A percentile compares a stretch with the other conserved stretches of the same genome.
phyloP scores from a whole-genome alignment of 108 stramenopile species.

The Cylindrotheca closterium region DNA sequence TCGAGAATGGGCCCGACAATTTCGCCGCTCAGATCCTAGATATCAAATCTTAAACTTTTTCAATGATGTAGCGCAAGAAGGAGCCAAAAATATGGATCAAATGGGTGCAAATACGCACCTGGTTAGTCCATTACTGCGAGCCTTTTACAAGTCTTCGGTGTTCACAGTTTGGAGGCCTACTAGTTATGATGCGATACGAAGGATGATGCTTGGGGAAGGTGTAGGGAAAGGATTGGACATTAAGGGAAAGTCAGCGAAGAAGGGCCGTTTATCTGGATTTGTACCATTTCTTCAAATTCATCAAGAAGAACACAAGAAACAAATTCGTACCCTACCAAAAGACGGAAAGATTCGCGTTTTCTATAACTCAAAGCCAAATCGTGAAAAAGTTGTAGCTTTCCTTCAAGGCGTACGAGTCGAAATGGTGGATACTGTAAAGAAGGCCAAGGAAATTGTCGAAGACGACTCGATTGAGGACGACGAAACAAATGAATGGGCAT shows the following conservation, averaged over 20 bases:
- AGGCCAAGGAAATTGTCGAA: neutral
- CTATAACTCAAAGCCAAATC: neutral
- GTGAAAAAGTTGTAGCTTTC: slow-evolving; percentile 1
- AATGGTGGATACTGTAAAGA: slow-evolving; percentile 1
- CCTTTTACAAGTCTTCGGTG: slow-evolving; percentile 26
- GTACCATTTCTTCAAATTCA: slow-evolving; percentile 51
- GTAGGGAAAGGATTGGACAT: slow-evolving; percentile 73
- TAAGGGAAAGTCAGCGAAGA: slow-evolving; percentile 65
- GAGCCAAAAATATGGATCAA: slow-evolving; percentile 25
- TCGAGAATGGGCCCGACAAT: slow-evolving; percentile 38
- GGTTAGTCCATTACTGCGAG: slow-evolving; percentile 12
- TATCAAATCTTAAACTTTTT: slow-evolving; percentile 60
- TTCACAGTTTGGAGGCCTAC: slow-evolving; percentile 79
- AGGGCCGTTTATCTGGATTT: slow-evolving; percentile 48
- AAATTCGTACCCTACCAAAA: neutral
- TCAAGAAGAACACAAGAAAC: slow-evolving; percentile 3
- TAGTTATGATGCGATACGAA: slow-evolving; percentile 52
- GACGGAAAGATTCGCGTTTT: slow-evolving; percentile 2
- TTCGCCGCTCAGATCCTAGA: slow-evolving; percentile 54
- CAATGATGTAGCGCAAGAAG: slow-evolving; percentile 55
- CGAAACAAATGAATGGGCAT: neutral
- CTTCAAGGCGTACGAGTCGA: slow-evolving; percentile 10
- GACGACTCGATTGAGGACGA: neutral
- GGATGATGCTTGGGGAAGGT: slow-evolving; percentile 63
- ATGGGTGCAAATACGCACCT: neutral